phyloP scores from a whole-genome alignment of 495 filamentous ascomycete genomes.

The Penicillium psychrofluorescens region DNA sequence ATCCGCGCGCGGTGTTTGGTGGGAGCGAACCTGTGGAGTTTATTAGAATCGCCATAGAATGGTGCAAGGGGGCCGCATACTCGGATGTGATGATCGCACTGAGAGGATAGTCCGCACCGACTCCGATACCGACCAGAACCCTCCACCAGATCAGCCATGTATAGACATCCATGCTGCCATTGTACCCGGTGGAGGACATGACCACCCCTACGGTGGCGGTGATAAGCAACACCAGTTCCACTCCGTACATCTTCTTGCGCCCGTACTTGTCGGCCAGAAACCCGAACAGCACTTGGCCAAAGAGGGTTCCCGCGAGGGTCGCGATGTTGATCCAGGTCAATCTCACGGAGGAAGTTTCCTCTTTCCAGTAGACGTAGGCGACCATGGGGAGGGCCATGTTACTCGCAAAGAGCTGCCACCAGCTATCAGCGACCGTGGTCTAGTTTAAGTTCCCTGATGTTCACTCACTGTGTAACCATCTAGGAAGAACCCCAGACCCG shows the following conservation, averaged over 20 bases:
- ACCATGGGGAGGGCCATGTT: conserved; percentile 59
- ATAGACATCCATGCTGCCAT: conserved; percentile 47
- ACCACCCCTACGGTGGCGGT: conserved; percentile 49
- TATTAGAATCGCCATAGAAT: background rate
- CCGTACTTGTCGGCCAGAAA: conserved; percentile 54
- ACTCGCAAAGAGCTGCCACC: conserved; percentile 47
- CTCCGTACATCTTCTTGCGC: conserved; percentile 56
- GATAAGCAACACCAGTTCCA: conserved; percentile 55
- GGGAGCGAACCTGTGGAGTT: conserved; percentile 45
- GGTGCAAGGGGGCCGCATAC: conserved; percentile 14
- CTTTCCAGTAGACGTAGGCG: conserved; percentile 54
- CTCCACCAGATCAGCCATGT: conserved; percentile 54
- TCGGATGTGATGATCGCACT: conserved; percentile 57
- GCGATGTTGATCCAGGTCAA: conserved; percentile 50
- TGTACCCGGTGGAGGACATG: conserved; percentile 31
- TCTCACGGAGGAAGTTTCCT: conserved; percentile 28
- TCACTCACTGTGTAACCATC: conserved; percentile 62
- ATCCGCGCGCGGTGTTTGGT: conserved; percentile 52
- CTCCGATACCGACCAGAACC: conserved; percentile 48
- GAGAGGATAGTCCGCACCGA: conserved; percentile 50
- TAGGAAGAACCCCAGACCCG: conserved; percentile 61
- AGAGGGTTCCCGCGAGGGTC: conserved; percentile 48
- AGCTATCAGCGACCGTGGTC: conserved; percentile 2
- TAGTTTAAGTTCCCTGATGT: too few species aligned
- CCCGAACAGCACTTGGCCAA: conserved; percentile 59